A percentile compares a stretch with the other conserved stretches of the same genome.
Conservation (phyloP, 148 eudicot species). For the Diospyros kaki region DNA sequence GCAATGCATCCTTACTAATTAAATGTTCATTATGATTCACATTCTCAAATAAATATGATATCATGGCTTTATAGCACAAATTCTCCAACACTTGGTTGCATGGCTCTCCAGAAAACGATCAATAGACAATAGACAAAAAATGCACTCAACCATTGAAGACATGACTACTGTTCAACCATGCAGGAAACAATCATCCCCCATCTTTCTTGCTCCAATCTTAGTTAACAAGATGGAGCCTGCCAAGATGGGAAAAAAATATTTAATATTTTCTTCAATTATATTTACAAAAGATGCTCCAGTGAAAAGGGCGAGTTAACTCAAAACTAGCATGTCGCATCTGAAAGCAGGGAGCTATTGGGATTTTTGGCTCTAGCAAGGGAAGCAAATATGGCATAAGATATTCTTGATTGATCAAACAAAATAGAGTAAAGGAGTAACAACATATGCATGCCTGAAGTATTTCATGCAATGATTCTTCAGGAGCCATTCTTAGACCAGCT, state of each 20-base stretch:
- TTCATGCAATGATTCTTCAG: constrained; percentile 81
- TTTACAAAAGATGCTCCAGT: neutral
- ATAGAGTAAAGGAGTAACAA: constrained; percentile 3
- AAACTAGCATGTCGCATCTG: neutral
- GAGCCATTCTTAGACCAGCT: constrained; percentile 97
- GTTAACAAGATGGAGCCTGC: neutral
- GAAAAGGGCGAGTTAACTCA: neutral
- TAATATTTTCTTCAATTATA: neutral
- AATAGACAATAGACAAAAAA: neutral
- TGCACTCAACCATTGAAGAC: too few species aligned
- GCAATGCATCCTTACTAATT: neutral
- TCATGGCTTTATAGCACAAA: neutral
- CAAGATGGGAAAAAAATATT: too few species aligned
- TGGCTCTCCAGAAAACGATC: neutral
- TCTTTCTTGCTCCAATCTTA: too few species aligned
- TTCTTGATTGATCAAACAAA: neutral
- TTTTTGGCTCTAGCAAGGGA: neutral
- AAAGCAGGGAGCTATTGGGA: neutral
- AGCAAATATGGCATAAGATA: neutral
- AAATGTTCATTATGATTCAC: neutral
- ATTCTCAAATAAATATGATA: too few species aligned
- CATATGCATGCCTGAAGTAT: constrained; percentile 64
- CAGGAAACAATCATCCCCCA: too few species aligned
- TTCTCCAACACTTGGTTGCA: neutral
- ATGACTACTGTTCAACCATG: too few species aligned